Conservation (phyloP, 2,329 filamentous ascomycete genomes). For the Lachnum nothofagi region DNA sequence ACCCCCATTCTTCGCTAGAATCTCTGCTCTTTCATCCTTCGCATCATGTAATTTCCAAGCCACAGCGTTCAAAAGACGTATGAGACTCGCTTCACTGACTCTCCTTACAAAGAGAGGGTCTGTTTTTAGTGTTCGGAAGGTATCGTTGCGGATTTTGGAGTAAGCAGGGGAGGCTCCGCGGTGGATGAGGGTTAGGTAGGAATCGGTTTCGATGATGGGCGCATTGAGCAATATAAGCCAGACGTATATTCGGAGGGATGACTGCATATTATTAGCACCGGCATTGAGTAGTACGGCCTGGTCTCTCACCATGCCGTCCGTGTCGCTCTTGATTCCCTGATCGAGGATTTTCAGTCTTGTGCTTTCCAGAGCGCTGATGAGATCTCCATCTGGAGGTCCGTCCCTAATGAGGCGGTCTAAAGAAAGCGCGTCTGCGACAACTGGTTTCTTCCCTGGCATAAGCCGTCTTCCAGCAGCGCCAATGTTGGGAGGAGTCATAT, state of each 20-base stretch:
- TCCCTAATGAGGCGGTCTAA: slow-evolving; percentile 75
- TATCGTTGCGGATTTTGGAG: slow-evolving; percentile 96
- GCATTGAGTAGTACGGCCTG: slow-evolving; percentile 6
- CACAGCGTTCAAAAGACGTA: slow-evolving; percentile 87
- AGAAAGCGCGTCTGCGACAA: slow-evolving; percentile 50
- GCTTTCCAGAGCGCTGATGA: slow-evolving; percentile 61
- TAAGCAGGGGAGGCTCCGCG: slow-evolving; percentile 92
- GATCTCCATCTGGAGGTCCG: slow-evolving; percentile 68
- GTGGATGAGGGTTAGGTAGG: slow-evolving; percentile 85
- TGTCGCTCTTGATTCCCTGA: slow-evolving; percentile 70
- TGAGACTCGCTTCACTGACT: slow-evolving; percentile 91
- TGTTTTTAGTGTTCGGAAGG: slow-evolving; percentile 91
- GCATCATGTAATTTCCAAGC: slow-evolving; percentile 90
- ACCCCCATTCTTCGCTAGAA: slow-evolving; percentile 10
- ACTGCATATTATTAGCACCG: slow-evolving; percentile 48
- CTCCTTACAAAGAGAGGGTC: slow-evolving; percentile 94
- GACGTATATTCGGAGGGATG: slow-evolving; percentile 85
- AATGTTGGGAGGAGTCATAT: slow-evolving; percentile 35
- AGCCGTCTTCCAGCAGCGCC: slow-evolving; percentile 41
- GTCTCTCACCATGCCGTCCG: slow-evolving; percentile 69
- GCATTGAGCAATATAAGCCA: slow-evolving; percentile 93
- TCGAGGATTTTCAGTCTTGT: slow-evolving; percentile 68
- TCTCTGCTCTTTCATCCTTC: slow-evolving; percentile 39
- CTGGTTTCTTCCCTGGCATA: slow-evolving; percentile 43
- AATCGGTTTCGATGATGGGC: slow-evolving; percentile 75